Base-by-base conservation (phyloP, 2,329 filamentous ascomycete species). In the Fusarium agapanthi region DNA sequence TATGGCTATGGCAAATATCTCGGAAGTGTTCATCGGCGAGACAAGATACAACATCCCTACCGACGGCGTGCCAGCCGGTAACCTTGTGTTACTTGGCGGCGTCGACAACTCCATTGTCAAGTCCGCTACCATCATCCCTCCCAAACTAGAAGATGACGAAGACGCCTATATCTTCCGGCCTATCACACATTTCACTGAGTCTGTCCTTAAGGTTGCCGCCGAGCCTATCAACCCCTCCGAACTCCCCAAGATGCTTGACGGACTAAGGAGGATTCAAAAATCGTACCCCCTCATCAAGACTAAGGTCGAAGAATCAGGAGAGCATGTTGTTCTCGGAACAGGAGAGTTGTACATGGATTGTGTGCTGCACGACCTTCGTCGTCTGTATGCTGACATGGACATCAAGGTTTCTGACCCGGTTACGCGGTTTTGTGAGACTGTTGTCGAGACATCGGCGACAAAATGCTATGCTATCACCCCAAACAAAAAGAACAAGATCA, bases 261-360 rank as follows among this genome's bases (percentile, higher is more conserved):
- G 96, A 63, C 87, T 99, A 54, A 91, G 96, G 56, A 98, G 97
- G 80, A 93, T 99, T 83, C 97, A 98, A 86, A 99, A 99, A 83
- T 97, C 94, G 77, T 99, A 98, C 77, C 96, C 96, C 35, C 88
- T 99, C 32, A 93, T 98, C 76, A 94, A 93, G 18, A 99, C 96
- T 9, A 98, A 98, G 81, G 96, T 99, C 7, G 96, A 99, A 81
- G 96, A 99, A 83, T 98, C 95, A 4, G 96, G 96, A 56, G 96
- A 99, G 82, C 96, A 99, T 80, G 92, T 99, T 73, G 88, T 99
- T 51, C 89, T 99, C 9, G 96, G 96, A 30, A 99, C 96, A 1
- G 96, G 96, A 67, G 96, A 99, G 81, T 87, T 99, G n/a, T 99
- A 99, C 85, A 98, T 99, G 95, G 96, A 99, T 81, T 99, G 96